These are phyloP conservation scores for Leucaena leucocephala DNA, from an alignment of 306 rosid genomes.

Conservation along the genomic window DNA sequence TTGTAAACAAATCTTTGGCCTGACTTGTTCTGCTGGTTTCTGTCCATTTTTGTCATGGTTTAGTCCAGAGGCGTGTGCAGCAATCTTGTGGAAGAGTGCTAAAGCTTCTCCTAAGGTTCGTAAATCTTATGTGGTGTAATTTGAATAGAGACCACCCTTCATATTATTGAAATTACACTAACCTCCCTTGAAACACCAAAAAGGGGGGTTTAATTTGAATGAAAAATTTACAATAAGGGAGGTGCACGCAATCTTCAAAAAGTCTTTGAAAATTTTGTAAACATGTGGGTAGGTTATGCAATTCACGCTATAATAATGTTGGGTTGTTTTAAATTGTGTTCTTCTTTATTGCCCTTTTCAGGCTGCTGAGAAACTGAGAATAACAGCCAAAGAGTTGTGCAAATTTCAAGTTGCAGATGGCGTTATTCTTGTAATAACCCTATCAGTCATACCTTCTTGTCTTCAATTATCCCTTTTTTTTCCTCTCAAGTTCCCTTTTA, in stretches of 20 bases:
- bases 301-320: background rate
- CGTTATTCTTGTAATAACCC: conserved; percentile 75
- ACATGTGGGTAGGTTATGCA: background rate
- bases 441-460: conserved; percentile 32
- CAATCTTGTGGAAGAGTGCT: conserved; percentile 92
- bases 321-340: conserved; percentile 29
- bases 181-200: background rate
- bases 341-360: conserved; percentile 41
- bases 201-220: background rate
- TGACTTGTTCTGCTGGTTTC: conserved; percentile 40
- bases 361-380: conserved; percentile 91
- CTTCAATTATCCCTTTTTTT: background rate
- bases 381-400: conserved; percentile 74
- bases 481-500: background rate
- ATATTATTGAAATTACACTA: background rate
- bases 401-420: conserved; percentile 81
- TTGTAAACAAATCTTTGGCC: conserved; percentile 24
- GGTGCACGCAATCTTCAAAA: background rate
- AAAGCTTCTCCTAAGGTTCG: conserved; percentile 90
- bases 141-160: background rate
- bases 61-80: conserved; percentile 99
- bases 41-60: conserved; percentile 46
- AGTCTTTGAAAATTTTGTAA: background rate
- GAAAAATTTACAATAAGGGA: background rate
- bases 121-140: background rate